Conservation (phyloP, 768 basidiomycete species). For the Dioszegia aurantiaca region DNA sequence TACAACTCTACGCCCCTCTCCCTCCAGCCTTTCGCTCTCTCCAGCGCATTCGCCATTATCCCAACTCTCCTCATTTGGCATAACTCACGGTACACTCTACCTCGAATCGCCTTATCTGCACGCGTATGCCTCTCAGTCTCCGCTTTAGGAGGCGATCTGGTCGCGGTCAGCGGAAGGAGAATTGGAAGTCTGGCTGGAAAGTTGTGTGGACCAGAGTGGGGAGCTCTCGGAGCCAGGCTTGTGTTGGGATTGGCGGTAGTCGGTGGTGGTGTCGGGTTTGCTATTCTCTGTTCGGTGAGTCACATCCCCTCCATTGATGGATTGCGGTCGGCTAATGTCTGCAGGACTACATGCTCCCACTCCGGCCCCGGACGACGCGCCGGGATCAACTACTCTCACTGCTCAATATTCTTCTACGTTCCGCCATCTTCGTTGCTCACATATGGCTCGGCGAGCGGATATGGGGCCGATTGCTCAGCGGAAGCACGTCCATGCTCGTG, state of each 20-base stretch:
- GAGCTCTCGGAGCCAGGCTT: conserved; percentile 21
- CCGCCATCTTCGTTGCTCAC: conserved; percentile 22
- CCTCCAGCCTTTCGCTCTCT: conserved; percentile 18
- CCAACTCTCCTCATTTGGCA: conserved; percentile 28
- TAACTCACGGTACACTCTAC: not conserved
- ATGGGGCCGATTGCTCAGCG: conserved; percentile 16
- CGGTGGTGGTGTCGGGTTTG: conserved; percentile 25
- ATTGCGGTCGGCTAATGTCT: not conserved
- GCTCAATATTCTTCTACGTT: conserved; percentile 15
- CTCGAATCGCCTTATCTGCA: conserved; percentile 22
- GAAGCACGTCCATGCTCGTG: conserved; percentile 14
- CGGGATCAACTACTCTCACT: not conserved
- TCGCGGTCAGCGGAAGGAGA: conserved; percentile 25
- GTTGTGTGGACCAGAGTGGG: conserved; percentile 30
- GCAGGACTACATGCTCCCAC: conserved; percentile 33
- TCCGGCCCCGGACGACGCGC: not conserved
- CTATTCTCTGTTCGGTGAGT: conserved; percentile 37
- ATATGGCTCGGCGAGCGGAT: conserved; percentile 25
- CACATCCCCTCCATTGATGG: too few relatives aligned
- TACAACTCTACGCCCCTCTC: conserved; percentile 40
- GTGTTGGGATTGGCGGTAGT: conserved; percentile 28
- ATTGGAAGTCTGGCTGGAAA: conserved; percentile 23
- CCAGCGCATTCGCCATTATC: conserved; percentile 14
- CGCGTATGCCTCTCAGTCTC: conserved; percentile 30
- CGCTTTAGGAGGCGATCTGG: conserved; percentile 31